Evolutionary conservation across 306 rosid species (phyloP).

Genomic region (Begonia fuchsioides): DNA sequence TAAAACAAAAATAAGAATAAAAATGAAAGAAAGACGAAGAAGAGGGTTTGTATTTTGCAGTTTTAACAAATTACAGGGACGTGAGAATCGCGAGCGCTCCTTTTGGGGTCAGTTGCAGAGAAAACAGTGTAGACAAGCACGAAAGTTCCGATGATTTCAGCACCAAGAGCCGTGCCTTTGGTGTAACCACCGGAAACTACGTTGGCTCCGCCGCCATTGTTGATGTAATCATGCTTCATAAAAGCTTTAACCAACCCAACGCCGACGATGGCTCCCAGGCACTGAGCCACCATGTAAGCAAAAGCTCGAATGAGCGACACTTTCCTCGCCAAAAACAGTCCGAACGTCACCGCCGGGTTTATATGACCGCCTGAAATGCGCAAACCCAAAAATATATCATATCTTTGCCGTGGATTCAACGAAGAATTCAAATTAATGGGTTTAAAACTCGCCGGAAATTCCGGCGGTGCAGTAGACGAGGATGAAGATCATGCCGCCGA

Average conservation of each 20-base stretch:
- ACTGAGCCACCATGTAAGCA: slow-evolving; percentile 32
- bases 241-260: slow-evolving; percentile 40
- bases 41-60: too few relatives aligned
- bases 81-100: slow-evolving; percentile 40
- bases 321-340: slow-evolving; percentile 30
- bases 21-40: too few relatives aligned
- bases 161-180: slow-evolving; percentile 35
- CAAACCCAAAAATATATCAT: neutral
- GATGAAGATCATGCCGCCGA: slow-evolving; percentile 41
- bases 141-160: slow-evolving; percentile 46
- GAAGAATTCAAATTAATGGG: neutral
- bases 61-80: slow-evolving; percentile 20
- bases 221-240: slow-evolving; percentile 22
- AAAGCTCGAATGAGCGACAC: slow-evolving; percentile 31
- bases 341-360: slow-evolving; percentile 43
- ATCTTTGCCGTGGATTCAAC: neutral
- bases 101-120: slow-evolving; percentile 45
- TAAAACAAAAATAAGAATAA: neutral
- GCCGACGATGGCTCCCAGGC: slow-evolving; percentile 31
- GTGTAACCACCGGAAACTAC: slow-evolving; percentile 11
- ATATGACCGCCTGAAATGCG: slow-evolving; percentile 45
- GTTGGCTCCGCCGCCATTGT: slow-evolving; percentile 30
- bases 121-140: slow-evolving; percentile 46
- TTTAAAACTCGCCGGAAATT: slow-evolving; percentile 21
- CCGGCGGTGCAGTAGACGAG: slow-evolving; percentile 57